phyloP scores from a whole-genome alignment of 73 alveolate species.

The Paramecium sexaurelia region DNA sequence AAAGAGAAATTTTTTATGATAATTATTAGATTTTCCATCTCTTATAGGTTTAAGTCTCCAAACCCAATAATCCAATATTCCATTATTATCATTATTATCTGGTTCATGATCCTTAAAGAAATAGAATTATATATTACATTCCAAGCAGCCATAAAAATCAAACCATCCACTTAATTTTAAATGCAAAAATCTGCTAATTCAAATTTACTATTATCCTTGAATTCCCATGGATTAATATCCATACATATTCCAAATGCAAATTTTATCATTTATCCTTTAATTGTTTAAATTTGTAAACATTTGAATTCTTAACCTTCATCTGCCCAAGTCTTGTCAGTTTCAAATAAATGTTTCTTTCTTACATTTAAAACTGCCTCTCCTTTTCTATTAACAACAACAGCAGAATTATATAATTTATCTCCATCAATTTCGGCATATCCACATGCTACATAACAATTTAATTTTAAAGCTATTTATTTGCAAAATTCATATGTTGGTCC shows the following conservation, averaged over 20 bases:
- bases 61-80: slow-evolving; percentile 75
- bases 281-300: slow-evolving; percentile 71
- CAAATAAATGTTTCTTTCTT: slow-evolving; percentile 82
- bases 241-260: slow-evolving; percentile 93
- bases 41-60: slow-evolving; percentile 75
- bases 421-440: slow-evolving; percentile 92
- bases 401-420: slow-evolving; percentile 85
- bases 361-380: slow-evolving; percentile 84
- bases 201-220: slow-evolving; percentile 74
- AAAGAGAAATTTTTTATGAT: slow-evolving; percentile 39
- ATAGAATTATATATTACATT: slow-evolving; percentile 5
- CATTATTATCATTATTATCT: slow-evolving; percentile 44
- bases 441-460: slow-evolving; percentile 85
- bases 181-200: slow-evolving; percentile 82
- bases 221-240: slow-evolving; percentile 90
- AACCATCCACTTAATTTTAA: slow-evolving; percentile 75
- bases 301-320: slow-evolving; percentile 91
- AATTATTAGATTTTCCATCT: slow-evolving; percentile 41
- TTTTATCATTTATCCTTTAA: slow-evolving; percentile 75
- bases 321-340: slow-evolving; percentile 92
- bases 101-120: slow-evolving; percentile 69
- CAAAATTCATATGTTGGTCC: slow-evolving; percentile 91
- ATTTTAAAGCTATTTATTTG: slow-evolving; percentile 75
- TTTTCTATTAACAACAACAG: slow-evolving; percentile 82
- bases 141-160: slow-evolving; percentile 80